Evolutionary conservation across 768 basidiomycete species (phyloP), one percentile per base, ranked within the genome.

Genomic region (Boletus tylopilopsis): DNA sequence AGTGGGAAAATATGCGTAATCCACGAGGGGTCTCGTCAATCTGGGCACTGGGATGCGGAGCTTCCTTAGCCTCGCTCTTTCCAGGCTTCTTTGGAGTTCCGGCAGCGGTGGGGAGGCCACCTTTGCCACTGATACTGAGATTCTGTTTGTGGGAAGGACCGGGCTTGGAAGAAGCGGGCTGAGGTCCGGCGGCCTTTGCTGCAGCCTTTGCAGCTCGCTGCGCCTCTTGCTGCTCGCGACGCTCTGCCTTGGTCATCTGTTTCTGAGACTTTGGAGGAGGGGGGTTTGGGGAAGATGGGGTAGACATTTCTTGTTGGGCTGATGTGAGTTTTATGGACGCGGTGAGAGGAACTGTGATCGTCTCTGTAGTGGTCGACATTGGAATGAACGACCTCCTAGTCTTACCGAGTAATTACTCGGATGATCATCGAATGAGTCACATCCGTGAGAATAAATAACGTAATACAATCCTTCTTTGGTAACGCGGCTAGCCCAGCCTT

Each of bases 1-100:
- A 93, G 68, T 92, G 91, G 36, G 87, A 84, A 66, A 92, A 92
- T 59, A 92, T 92, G 42, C 84, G 80, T 42, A 90, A 66, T n/a
- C 86, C 84, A 45, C 81, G 82, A 19, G 64, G 71, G 15, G 69
- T 64, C 29, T 71, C 71, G 16, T 74, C 74, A 0, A 55, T 10
- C 37, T 52, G 71, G 48, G 34, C 54, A 57, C 47, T 70, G 66
- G 39, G 69, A 38, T 65, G 48, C 13, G 24, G n/a, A n/a, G 30
- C 33, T 23, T 69, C 66, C 47, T 60, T 70, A 18, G 41, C 21
- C 25, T 67, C 67, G 21, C 61, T 57, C 50, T 55, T 69, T 30
- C 59, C 64, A 22, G 59, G 52, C 42, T 67, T 68, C 32, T 58
- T 66, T 27, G 66, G 52, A 8, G 61, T 42, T 33, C 48, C 47